phyloP scores from a whole-genome alignment of 805 yeast genomes.

The Lipomyces sp. region DNA sequence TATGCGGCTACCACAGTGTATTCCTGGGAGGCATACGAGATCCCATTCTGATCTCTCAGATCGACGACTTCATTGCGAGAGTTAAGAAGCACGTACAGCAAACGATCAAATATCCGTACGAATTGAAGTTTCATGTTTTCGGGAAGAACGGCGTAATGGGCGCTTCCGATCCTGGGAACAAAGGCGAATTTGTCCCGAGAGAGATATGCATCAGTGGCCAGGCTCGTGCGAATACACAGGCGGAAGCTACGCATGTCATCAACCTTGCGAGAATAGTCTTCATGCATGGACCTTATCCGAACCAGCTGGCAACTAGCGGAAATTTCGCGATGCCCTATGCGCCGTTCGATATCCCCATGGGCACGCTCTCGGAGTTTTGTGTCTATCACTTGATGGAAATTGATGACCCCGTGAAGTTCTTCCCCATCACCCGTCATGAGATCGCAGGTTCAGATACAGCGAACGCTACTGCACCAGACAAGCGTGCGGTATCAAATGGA shows the following conservation, averaged over 20 bases:
- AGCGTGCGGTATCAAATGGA: not conserved
- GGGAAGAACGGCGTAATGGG: not conserved
- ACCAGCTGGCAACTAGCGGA: not conserved
- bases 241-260: not conserved
- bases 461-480: not conserved
- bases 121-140: not conserved
- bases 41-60: not conserved
- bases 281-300: not conserved
- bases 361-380: not conserved
- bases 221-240: not conserved
- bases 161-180: not conserved
- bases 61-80: not conserved
- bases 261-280: not conserved
- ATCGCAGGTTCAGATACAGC: not conserved
- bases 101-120: not conserved
- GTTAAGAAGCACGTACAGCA: not conserved
- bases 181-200: not conserved
- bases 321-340: not conserved
- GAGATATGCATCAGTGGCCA: not conserved
- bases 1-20: not conserved
- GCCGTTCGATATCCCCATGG: not conserved
- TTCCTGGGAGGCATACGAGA: slow-evolving; percentile 1
- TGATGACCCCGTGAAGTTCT: not conserved
- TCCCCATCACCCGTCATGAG: not conserved
- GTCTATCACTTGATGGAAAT: not conserved